Base-by-base conservation (phyloP, 108 stramenopile species). In the Nannochloropsis gaditana region DNA sequence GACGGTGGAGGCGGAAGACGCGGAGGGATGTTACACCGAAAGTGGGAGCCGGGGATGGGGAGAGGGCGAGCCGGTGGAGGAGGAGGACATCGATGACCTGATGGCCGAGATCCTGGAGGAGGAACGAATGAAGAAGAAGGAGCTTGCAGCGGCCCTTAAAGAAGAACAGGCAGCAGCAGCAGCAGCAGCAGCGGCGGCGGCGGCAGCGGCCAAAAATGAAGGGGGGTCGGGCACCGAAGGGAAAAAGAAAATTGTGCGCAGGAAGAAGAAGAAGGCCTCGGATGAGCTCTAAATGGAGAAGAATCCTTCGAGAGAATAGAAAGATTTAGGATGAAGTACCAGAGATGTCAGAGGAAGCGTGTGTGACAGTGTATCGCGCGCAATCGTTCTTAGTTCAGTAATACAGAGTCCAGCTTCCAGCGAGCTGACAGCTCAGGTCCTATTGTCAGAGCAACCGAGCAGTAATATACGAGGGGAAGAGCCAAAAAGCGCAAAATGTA, bases 51-150 rank as follows among this genome's bases (percentile, higher is more conserved):
- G n/a, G n/a, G 59, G 59, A n/a, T n/a, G n/a, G 59, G 59, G n/a
- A n/a, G 59, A n/a, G n/a, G 59, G 59, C 19, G 59, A n/a, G 59
- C 19, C n/a, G 59, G 59, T 73, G 59, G 59, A 73, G 59, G 59
- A 73, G n/a, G 59, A 73, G 59, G 59, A 73, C n/a, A n/a, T 73
- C 19, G 59, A n/a, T 15, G 59, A 73, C n/a, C 3, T 73, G 2
- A 73, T 73, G 59, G 59, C 59, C 19, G 59, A 73, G 59, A 73
- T 73, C 59, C n/a, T 73, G 59, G 59, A 15, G 8, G 59, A 73
- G 59, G 59, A 73, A 73, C 15, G n/a, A 6, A 8, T n/a, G 6
- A 73, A n/a, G 59, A 73, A 73, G 59, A n/a, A 73, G 59, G 59
- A 73, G 59, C 59, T 73, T 15, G 59, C 59, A n/a, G 59, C 59